Evolutionary conservation across 2,329 filamentous ascomycete genomes (phyloP), one percentile per base, ranked within the genome.

Genomic region (Diaporthe batatas): DNA sequence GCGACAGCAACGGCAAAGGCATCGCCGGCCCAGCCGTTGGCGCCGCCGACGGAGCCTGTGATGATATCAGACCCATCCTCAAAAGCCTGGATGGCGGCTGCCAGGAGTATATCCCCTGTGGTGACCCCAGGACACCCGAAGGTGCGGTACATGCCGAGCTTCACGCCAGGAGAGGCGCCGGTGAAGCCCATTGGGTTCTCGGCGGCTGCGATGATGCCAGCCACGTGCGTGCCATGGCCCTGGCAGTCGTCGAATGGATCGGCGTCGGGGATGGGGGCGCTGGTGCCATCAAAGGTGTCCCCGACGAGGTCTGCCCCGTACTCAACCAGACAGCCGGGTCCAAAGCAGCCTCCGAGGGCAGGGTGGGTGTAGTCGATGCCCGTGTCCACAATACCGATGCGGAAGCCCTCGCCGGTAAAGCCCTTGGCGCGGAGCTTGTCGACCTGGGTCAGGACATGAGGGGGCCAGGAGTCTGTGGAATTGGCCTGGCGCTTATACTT

Each of bases 281-380:
- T 44, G 14, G 49, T 34, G 34, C 71, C 68, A 18, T 59, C 51
- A 54, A 72, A 74, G 36, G 79, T 80, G 68, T 87, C 84, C 8
- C 84, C 86, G 6, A 84, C 81, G 68, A 88, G 80, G 70, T 88
- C 86, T 73, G 82, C 84, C 2, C 87, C 87, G 72, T 83, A 83
- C 8, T 81, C 80, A 18, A 89, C 82, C 39, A 86, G 80, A 75
- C 82, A 87, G 0, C 85, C 86, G 14, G 81, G 76, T 2, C 87
- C 87, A 74, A 88, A 89, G 62, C 86, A 85, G 8, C 86, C 86
- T 8, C 87, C 87, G 1, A 89, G 83, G 10, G 86, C 85, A 10
- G 86, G 86, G 73, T 87, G 86, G 11, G 77, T 82, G 76, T 88
- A 88, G 76, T 89, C 87, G 42, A 88, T 79, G 2, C 79, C 78